phyloP scores from a whole-genome alignment of 2,329 filamentous ascomycete species.

The Trichoderma sp. region DNA sequence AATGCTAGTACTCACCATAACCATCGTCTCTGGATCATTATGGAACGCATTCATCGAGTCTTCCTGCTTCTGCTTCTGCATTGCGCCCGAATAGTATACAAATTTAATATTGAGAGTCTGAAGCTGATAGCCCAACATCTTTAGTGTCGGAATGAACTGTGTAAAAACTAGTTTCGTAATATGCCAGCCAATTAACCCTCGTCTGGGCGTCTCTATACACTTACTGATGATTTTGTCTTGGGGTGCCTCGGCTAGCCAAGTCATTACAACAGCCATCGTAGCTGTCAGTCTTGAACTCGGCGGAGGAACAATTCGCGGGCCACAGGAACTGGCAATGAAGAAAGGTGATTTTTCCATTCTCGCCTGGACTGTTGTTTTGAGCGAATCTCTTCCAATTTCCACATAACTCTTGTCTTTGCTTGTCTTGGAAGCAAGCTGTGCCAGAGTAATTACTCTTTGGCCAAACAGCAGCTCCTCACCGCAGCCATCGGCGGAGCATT shows the following conservation, averaged over 20 bases:
- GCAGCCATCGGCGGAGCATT: neutral
- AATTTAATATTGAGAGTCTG: neutral
- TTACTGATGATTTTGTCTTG: constrained; percentile 41
- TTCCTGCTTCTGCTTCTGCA: neutral
- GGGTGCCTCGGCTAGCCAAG: constrained; percentile 32
- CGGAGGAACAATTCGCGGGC: constrained; percentile 25
- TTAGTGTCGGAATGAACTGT: neutral
- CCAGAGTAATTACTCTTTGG: neutral
- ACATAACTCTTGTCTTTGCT: neutral
- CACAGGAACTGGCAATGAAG: too few relatives aligned
- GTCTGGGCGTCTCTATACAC: neutral
- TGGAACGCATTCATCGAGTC: neutral
- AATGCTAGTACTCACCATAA: neutral
- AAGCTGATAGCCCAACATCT: neutral
- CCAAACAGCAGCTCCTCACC: neutral
- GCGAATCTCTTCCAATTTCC: constrained; percentile 28
- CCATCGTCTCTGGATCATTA: neutral
- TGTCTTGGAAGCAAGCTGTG: neutral
- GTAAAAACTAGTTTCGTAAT: neutral
- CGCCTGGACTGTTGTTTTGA: neutral
- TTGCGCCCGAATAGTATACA: neutral
- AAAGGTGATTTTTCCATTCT: too few relatives aligned
- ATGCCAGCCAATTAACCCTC: neutral
- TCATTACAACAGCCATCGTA: constrained; percentile 31
- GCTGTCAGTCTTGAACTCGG: constrained; percentile 31